Evolutionary conservation across 352 stramenopile species (phyloP), one percentile per base, ranked within the genome.

Genomic region (Phytophthora cryptogea): DNA sequence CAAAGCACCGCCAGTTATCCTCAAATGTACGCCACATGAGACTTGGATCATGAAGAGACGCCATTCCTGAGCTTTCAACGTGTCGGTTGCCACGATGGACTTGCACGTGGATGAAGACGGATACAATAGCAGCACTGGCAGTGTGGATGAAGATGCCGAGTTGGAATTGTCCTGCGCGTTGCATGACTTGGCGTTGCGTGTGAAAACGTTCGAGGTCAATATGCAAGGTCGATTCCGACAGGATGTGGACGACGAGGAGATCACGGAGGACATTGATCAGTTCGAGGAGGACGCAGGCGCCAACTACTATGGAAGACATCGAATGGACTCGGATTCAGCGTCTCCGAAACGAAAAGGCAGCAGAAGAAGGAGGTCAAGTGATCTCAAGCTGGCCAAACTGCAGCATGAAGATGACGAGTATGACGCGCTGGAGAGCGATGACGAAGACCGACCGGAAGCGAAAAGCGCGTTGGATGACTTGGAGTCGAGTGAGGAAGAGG

Each of bases 91-190:
- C 42, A 39, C n/a, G 9, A 72, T 72, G 59, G 59, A 69, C 27
- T 48, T 64, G 42, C 48, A 30, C 2, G 50, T 58, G 20, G 68
- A 76, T 42, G 75, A 82, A 42, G 72, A 83, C 54, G 75, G 72
- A 35, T 81, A 81, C 32, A 80, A 85, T 47, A 77, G 78, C 45
- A 74, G 76, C 37, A 69, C 76, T 0, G 70, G 85, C 32, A 87
- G 76, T 40, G 73, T 92, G 16, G 80, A 78, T 48, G 80, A 92
- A 63, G 83, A 92, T 44, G 77, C 80, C 3, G 80, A 90, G 68
- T 72, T 90, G 7, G 79, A 90, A 59, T 70, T 90, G 20, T 90
- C 83, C 5, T 92, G 83, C 32, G 80, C 80, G 39, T 60, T 92
- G 40, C 79, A 92, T 31, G 81, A 90, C 58, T 60, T 92, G 35